Percentiles rank a stretch among this genome's conserved stretches.
Evolutionary conservation across 257 asterid species (phyloP).

Genomic region (Salvia miltiorrhiza): DNA sequence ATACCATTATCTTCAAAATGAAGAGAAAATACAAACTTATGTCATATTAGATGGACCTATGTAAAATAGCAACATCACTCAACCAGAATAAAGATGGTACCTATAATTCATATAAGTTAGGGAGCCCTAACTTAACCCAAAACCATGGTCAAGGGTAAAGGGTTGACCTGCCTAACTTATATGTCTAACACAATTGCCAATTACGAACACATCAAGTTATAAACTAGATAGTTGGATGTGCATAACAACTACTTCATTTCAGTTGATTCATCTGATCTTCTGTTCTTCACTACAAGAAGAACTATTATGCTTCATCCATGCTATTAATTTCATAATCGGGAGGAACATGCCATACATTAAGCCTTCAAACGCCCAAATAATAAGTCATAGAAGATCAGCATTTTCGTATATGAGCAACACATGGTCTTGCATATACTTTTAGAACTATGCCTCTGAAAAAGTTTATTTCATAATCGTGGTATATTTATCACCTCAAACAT

Average conservation of each 20-base stretch:
- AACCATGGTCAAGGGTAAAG: no score
- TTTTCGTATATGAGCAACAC: neutral
- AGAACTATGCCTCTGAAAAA: neutral
- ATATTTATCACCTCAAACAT: neutral
- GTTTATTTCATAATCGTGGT: neutral
- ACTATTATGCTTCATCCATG: neutral
- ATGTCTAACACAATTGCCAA: neutral
- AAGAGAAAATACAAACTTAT: neutral
- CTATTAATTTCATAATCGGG: neutral
- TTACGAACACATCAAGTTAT: neutral
- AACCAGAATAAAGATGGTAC: neutral
- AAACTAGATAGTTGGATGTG: neutral
- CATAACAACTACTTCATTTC: neutral
- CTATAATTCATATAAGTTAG: neutral
- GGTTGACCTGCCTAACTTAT: no score
- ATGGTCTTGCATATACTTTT: neutral
- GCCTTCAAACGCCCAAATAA: neutral
- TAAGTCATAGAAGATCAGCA: neutral
- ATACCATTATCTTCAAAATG: neutral
- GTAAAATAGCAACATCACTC: neutral
- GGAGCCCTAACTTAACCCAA: no score
- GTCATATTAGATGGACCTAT: neutral
- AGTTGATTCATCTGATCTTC: neutral
- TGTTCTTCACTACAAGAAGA: neutral
- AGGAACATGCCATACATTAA: neutral